Base-by-base conservation (phyloP, 225 moss, liverwort and hornwort species). In the Polytrichum commune region DNA sequence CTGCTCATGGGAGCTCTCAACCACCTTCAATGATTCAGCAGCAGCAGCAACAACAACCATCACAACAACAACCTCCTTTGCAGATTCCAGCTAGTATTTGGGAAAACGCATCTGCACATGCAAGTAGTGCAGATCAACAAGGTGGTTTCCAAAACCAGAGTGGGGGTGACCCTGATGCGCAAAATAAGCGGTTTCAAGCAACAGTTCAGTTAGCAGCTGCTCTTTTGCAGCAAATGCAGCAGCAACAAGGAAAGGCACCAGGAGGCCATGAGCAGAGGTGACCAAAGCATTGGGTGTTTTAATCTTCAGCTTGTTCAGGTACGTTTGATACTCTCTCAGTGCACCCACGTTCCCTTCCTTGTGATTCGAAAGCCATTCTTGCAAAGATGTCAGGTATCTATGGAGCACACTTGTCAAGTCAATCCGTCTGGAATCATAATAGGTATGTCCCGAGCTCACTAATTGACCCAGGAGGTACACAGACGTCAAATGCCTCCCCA, bases 181-280 rank as follows among this genome's bases (percentile, higher is more conserved):
- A 92, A 54, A 88, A 76, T 33, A 93, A 93, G 65, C 86, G 96
- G 8, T 97, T 97, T 62, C 89, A 97, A 76, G 96, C 96, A 62
- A 97, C 96, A 64, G 75, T 97, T 64, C 93, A 97, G 81, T 78
- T 97, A 27, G 96, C 96, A 62, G 93, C 96, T 66, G 96, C 80
- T 54, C 80, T 97, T 64, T 72, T 97, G 63, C 96, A 97, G 78
- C 96, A 97, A 80, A 97, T 97, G 96, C 93, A 97, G 76, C 90
- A 92, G 61, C 92, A 97, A 72, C 92, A 97, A 72, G 88, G 82
- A 26, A 86, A 89, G 69, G 60, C 89, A 38, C 27, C 79, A 19
- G 86, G 88, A 70, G 82, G 82, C 65, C 87, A 80, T 79, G 89
- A 88, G 71, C 82, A 88, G 80, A 85, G 77, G 66, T 88, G 78